Conservation (phyloP, 2,329 filamentous ascomycete species). For the Septoria petroselini region DNA sequence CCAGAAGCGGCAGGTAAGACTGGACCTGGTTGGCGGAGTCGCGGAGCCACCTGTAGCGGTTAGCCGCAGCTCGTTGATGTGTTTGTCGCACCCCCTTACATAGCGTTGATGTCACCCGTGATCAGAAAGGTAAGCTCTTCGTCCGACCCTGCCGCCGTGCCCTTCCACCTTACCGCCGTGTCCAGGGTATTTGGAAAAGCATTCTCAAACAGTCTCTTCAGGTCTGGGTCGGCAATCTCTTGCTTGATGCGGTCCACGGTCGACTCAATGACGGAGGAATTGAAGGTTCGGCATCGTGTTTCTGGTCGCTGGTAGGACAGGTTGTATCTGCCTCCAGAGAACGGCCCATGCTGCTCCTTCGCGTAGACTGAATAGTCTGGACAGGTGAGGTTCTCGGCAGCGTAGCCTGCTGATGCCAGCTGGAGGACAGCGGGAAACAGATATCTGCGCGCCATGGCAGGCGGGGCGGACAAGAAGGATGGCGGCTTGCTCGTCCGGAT, state of each 20-base stretch:
- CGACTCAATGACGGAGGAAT: slow-evolving; percentile 44
- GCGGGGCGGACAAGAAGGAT: background rate
- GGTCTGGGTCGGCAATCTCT: slow-evolving; percentile 53
- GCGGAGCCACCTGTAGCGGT: slow-evolving; percentile 42
- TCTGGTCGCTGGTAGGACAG: slow-evolving; percentile 47
- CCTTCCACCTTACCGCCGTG: slow-evolving; percentile 68
- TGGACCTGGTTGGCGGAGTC: slow-evolving; percentile 67
- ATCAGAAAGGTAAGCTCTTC: slow-evolving; percentile 64
- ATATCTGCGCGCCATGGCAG: slow-evolving; percentile 16
- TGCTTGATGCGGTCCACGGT: slow-evolving; percentile 34
- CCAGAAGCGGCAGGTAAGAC: slow-evolving; percentile 62
- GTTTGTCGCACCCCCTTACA: slow-evolving; percentile 30
- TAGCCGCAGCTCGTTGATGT: too few species aligned
- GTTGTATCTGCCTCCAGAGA: slow-evolving; percentile 45
- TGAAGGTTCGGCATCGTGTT: slow-evolving; percentile 48
- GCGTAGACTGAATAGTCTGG: slow-evolving; percentile 48
- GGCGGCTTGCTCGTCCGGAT: background rate
- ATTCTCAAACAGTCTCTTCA: slow-evolving; percentile 69
- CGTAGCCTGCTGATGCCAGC: slow-evolving; percentile 6
- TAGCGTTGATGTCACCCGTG: slow-evolving; percentile 57
- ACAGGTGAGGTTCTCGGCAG: slow-evolving; percentile 22
- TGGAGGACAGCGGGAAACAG: slow-evolving; percentile 9
- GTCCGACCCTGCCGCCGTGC: slow-evolving; percentile 45
- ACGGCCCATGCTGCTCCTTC: slow-evolving; percentile 42
- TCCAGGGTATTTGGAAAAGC: slow-evolving; percentile 73